These are phyloP conservation scores for Colletotrichum paranaense DNA, from an alignment of 2,329 filamentous ascomycete genomes.

Conservation along the genomic window DNA sequence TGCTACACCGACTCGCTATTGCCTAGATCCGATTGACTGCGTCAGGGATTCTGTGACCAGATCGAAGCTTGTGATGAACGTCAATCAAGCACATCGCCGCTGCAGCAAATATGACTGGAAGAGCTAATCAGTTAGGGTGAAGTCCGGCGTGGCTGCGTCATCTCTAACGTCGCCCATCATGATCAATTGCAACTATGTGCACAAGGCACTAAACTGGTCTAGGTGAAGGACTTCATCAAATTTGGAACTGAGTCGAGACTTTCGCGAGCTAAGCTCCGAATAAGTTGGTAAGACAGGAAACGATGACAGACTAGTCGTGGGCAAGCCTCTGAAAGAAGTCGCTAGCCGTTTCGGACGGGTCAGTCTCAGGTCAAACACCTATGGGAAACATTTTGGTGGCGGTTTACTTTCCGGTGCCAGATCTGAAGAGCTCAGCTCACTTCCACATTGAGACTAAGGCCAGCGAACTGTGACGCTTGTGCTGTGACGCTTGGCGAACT, in stretches of 20 bases:
- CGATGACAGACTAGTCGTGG: constrained; percentile 14
- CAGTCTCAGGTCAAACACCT: constrained; percentile 30
- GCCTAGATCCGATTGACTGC: not conserved
- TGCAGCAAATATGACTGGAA: constrained; percentile 3
- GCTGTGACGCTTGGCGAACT: constrained; percentile 31
- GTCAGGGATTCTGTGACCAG: constrained; percentile 6
- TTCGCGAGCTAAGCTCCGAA: constrained; percentile 12
- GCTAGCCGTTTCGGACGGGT: constrained; percentile 23
- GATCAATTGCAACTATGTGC: not conserved
- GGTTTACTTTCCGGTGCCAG: constrained; percentile 19
- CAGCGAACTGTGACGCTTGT: not conserved
- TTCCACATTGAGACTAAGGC: constrained; percentile 6
- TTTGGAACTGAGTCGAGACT: not conserved
- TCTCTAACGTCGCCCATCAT: constrained; percentile 6
- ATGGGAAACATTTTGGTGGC: not conserved
- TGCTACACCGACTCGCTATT: not conserved
- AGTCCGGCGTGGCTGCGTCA: not conserved
- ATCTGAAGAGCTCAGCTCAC: constrained; percentile 4
- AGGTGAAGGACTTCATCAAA: not conserved
- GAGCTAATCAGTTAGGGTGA: not conserved
- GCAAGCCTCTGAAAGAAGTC: not conserved
- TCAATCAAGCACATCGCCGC: not conserved
- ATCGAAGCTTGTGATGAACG: constrained; percentile 12
- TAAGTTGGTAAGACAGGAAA: constrained; percentile 4
- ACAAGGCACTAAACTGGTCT: constrained; percentile 5